Base-by-base conservation (phyloP, 1,284 basidiomycete species). In the Ceratobasidium sp. region DNA sequence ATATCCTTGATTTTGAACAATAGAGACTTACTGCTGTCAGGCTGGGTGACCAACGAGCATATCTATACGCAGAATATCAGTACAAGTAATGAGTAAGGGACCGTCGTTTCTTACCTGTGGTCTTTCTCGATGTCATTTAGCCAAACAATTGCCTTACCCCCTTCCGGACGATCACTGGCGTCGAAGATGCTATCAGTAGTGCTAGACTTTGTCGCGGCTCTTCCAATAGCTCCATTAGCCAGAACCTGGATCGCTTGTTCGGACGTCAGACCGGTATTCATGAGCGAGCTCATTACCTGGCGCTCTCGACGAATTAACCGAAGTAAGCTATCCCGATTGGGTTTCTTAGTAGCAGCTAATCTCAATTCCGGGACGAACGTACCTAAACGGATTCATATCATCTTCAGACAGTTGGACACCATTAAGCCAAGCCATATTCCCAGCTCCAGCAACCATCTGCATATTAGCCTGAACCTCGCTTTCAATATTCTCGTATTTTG, bases 41-140 rank as follows among this genome's bases (percentile, higher is more conserved):
- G 2, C 87, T 88, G 1, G 88, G 83, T 28, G 85, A 87, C 89
- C 90, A 93, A 33, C 84, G 82, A 9, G 86, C 84, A 80, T 93
- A 92, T 61, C 90, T 90, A 62, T 7, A 48, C 70, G 50, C 42
- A 40, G 54, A 26, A 23, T 50, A 68, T 50, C 42, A 46, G 61
- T 38, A 77, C 20, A 42, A 33, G 10, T 26, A 15, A 40, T 15
- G 42, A 15, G 28, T 50, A 44, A 46, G n/a, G 6, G 17, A 54
- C 23, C 13, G n/a, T 17, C 3, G 33, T n/a, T 10, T 28, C 85
- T 76, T 84, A 93, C 87, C 90, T 87, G n/a, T 85, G 86, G 83
- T 98, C 97, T 79, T 91, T 93, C 85, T 95, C 93, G 33, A 99
- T 84, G 84, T 99, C 93, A 84, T 99, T 99, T 90, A 93, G 92